Evolutionary conservation across 129 eudicot genomes (phyloP), one percentile per base, ranked within the genome.

Genomic region (Erigeron canadensis): DNA sequence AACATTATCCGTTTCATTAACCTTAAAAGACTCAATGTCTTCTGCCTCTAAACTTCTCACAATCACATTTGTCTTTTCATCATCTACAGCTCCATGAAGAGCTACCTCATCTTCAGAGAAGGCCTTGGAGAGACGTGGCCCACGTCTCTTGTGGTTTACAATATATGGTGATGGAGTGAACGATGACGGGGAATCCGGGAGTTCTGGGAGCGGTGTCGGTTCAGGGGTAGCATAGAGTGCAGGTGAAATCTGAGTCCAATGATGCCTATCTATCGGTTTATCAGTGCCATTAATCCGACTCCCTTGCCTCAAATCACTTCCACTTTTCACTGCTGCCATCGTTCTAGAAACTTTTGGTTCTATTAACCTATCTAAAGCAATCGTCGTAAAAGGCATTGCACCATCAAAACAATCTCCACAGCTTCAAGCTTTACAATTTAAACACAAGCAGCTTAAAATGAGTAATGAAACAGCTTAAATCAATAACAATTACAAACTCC

Each of bases 81-180:
- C 88, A 19, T 43, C 10, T 48, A 47, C 41, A 53, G 34, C 68
- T 63, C 72, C 64, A 6, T 19, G 19, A 72, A 75, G 41, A 21
- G 78, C 84, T 41, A 83, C 77, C 67, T 80, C 84, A 41, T 85
- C 86, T 65, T 83, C 88, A 16, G 95, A 80, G 42, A 57, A 71
- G 65, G 90, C 76, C 81, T 89, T 84, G 43, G 82, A 72, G 55
- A 93, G 89, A 1, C 96, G 86, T 41, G 96, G 98, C 54, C 98
- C 98, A 65, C 96, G 88, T 40, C 98, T 67, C 87, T 93, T 93
- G 86, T 93, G 98, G 70, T 93, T 85, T 70, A 93, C 83, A 39
- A 93, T 67, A 15, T 89, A 93, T 21, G 98, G 98, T 2, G 98
- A 93, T 3, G 87, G 84, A 17, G 85, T 82, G 42, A 85, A 86